These are phyloP conservation scores for Pichia sporocuriosa DNA, from an alignment of 805 yeast species.

Conservation along the genomic window DNA sequence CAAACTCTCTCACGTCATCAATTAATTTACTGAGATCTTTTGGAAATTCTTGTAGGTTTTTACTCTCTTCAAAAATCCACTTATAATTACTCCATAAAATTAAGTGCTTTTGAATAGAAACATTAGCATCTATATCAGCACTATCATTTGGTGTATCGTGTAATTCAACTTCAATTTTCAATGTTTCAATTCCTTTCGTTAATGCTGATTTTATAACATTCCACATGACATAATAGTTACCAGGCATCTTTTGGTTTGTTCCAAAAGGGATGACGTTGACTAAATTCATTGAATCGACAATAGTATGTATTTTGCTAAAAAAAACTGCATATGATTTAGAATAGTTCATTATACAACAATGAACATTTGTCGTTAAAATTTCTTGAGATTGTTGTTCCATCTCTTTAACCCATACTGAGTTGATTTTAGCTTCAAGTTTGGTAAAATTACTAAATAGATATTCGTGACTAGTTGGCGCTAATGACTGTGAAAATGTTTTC, in stretches of 20 bases:
- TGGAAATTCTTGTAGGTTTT: constrained; percentile 23
- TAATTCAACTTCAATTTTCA: constrained; percentile 7
- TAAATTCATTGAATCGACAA: constrained; percentile 15
- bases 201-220: constrained; percentile 14
- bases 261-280: constrained; percentile 12
- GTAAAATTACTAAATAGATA: constrained; percentile 45
- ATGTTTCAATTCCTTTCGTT: constrained; percentile 7
- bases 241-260: constrained; percentile 14
- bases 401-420: constrained; percentile 52
- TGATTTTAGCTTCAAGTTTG: constrained; percentile 45
- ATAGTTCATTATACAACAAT: constrained; percentile 33
- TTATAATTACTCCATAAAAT: constrained; percentile 48
- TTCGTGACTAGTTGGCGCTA: constrained; percentile 56
- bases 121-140: constrained; percentile 10
- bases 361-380: constrained; percentile 27
- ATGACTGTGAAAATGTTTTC: constrained; percentile 32
- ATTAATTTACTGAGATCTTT: constrained; percentile 22
- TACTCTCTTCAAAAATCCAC: constrained; percentile 40
- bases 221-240: constrained; percentile 23
- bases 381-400: constrained; percentile 45
- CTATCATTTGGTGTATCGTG: not conserved
- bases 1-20: constrained; percentile 27
- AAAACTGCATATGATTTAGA: constrained; percentile 44
- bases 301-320: constrained; percentile 33
- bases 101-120: constrained; percentile 22